phyloP scores from a whole-genome alignment of 2,329 filamentous ascomycete species.

The Fusarium phyllophilum region DNA sequence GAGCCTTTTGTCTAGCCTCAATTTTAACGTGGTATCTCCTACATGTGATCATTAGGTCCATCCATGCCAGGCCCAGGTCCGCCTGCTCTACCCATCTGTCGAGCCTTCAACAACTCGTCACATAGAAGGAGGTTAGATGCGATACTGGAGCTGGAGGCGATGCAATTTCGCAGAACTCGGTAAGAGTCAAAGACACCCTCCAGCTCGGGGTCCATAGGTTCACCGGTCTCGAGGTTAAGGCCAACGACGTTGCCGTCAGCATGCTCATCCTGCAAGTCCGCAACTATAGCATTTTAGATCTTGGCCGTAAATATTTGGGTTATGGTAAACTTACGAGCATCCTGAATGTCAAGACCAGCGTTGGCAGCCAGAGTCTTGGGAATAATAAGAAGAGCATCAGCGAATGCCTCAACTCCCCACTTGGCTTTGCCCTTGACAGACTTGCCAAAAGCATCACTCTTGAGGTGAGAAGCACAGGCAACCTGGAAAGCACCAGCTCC shows the following conservation, averaged over 20 bases:
- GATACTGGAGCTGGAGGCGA: constrained; percentile 94
- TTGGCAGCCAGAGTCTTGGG: constrained; percentile 98
- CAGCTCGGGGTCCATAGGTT: constrained; percentile 94
- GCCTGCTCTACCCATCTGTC: constrained; percentile 84
- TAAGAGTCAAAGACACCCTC: constrained; percentile 97
- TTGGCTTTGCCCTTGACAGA: constrained; percentile 98
- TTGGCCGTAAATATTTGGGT: not conserved
- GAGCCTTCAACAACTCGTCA: constrained; percentile 96
- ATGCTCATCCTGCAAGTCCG: constrained; percentile 85
- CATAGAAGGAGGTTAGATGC: constrained; percentile 94
- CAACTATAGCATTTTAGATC: constrained; percentile 65
- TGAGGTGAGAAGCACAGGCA: constrained; percentile 86
- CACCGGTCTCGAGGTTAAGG: constrained; percentile 84
- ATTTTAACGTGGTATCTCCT: constrained; percentile 51
- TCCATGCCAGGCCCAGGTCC: constrained; percentile 74
- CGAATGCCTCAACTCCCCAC: constrained; percentile 93
- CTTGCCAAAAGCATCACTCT: constrained; percentile 86
- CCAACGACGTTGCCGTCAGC: constrained; percentile 86
- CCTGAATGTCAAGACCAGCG: constrained; percentile 95
- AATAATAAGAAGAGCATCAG: constrained; percentile 93
- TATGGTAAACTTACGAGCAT: constrained; percentile 76
- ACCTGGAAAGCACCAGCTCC: constrained; percentile 97
- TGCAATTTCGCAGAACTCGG: constrained; percentile 90
- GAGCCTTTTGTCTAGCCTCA: constrained; percentile 52
- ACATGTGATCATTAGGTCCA: constrained; percentile 64